phyloP scores from a whole-genome alignment of 208 protist species.

The Tetramitus jugosus region DNA sequence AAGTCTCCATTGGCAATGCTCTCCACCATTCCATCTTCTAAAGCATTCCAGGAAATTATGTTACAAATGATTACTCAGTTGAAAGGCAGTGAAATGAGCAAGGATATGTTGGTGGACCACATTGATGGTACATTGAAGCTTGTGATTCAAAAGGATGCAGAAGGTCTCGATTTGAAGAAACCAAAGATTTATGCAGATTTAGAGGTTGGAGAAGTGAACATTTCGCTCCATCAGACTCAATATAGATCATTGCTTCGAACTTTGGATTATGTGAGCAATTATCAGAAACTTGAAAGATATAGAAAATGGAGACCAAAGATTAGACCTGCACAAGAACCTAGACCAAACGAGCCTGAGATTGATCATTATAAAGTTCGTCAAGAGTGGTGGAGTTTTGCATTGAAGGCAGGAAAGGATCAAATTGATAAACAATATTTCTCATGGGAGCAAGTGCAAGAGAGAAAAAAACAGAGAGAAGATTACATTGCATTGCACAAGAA shows the following conservation, averaged over 20 bases:
- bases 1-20: no score
- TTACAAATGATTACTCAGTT: no score
- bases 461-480: constrained; percentile 3
- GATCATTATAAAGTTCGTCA: background rate
- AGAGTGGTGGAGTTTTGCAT: background rate
- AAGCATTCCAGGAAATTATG: no score
- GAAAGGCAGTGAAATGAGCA: no score
- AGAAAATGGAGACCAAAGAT: background rate
- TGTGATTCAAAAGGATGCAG: no score
- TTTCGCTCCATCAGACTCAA: background rate
- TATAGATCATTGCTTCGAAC: background rate
- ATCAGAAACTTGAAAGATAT: constrained; percentile 1
- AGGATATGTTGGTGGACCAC: no score
- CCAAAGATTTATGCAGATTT: background rate
- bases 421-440: background rate
- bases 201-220: background rate
- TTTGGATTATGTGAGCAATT: constrained; percentile 15
- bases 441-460: background rate
- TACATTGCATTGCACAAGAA: constrained; percentile 5
- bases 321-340: background rate
- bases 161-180: background rate
- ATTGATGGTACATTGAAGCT: no score
- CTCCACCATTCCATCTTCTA: no score
- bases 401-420: background rate
- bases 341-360: background rate